A percentile compares a stretch with the other conserved stretches of the same genome.
These are phyloP conservation scores for Calophaca sinica DNA, from an alignment of 306 rosid species.

Conservation along the genomic window DNA sequence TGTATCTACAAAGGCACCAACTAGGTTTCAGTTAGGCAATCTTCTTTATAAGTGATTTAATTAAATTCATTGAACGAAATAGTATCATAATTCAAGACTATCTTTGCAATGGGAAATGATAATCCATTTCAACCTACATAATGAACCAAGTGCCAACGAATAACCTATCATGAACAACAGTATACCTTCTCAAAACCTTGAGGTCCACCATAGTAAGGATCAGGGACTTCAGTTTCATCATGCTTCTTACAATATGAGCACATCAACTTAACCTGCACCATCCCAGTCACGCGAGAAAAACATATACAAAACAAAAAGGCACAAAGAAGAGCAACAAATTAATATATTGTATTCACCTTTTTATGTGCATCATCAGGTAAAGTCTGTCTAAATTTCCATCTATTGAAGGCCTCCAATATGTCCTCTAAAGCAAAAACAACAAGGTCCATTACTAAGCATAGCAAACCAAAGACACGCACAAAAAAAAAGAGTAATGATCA, in stretches of 20 bases:
- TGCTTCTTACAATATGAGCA: constrained; percentile 86
- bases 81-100: constrained; percentile 23
- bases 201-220: constrained; percentile 90
- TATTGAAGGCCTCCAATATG: constrained; percentile 70
- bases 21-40: constrained; percentile 3
- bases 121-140: constrained; percentile 29
- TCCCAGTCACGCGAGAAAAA: constrained; percentile 14
- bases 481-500: too few species aligned
- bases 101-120: constrained; percentile 2
- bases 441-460: constrained; percentile 27
- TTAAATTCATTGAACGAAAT: constrained; percentile 8
- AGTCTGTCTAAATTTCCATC: constrained; percentile 68
- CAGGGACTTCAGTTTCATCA: constrained; percentile 87
- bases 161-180: constrained; percentile 24
- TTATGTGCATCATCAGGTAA: constrained; percentile 78
- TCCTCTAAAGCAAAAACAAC: constrained; percentile 67
- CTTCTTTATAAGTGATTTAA: constrained; percentile 15
- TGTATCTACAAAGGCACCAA: constrained; percentile 20
- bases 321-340: background rate
- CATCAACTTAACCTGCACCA: constrained; percentile 82
- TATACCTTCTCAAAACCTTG: constrained; percentile 93
- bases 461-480: constrained; percentile 21
- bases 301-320: background rate
- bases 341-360: constrained; percentile 53
- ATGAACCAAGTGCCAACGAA: constrained; percentile 6